Evolutionary conservation across 2,329 filamentous ascomycete species (phyloP), one percentile per base, ranked within the genome.

Genomic region (Pezicula radicicola): DNA sequence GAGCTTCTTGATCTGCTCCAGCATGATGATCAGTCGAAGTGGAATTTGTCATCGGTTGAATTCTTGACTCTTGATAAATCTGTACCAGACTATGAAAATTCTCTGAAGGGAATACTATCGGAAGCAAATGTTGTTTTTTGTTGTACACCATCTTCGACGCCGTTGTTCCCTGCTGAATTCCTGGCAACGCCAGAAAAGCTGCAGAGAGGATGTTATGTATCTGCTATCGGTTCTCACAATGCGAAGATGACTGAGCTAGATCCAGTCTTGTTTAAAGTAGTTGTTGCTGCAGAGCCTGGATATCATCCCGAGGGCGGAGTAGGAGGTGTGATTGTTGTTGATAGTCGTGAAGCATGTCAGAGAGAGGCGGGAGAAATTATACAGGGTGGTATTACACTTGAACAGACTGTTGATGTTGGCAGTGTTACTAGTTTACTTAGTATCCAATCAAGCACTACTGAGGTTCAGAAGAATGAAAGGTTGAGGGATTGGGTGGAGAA

Each of bases 291-390:
- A 3, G 37, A n/a, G 9, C 7, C 7, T n/a, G 35, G 35, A 13
- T 40, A 40, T n/a, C 10, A 40, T 40, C 37, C 37, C 2, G 19
- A 40, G 37, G 37, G 37, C 8, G 13, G 19, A 16, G 19, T n/a
- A n/a, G 19, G 9, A 9, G 2, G 48, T 16, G 6, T 48, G 30
- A 37, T 43, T 33, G 15, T 30, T 30, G 46, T 43, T 21, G 41
- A 48, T 51, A n/a, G 18, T 43, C 35, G 46, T 48, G 15, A 30
- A 25, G 9, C 49, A 49, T 47, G 44, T 21, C 35, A 48, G 42
- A 84, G 84, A 60, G 90, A 96, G 65, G 88, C 91, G 0, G 92
- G 91, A 0, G 91, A 96, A 72, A 76, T 96, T 46, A 85, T 94
- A 13, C 81, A 89, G 56, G 89, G 89, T 0, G 84, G 84, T 0